Conservation (phyloP, 2,329 filamentous ascomycete genomes). For the Gnomoniopsis smithogilvyi region DNA sequence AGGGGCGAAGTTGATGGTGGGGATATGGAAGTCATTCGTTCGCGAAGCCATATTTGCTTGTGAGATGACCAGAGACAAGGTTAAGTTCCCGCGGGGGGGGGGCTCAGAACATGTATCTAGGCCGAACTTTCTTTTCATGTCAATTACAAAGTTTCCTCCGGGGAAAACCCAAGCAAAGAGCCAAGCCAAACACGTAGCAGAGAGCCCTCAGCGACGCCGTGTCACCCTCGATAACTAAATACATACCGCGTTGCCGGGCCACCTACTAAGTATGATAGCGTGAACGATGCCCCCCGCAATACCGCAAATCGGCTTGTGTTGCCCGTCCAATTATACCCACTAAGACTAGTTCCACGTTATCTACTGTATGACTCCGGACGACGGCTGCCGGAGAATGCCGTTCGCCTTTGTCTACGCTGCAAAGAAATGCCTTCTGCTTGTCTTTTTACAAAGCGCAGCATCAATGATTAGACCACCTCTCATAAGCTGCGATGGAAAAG, state of each 20-base stretch:
- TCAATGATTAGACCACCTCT: too few species aligned
- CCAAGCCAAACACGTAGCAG: not conserved
- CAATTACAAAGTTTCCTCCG: too few species aligned
- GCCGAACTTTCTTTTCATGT: not conserved
- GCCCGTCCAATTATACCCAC: not conserved
- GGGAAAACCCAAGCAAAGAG: too few species aligned
- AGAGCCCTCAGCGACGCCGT: not conserved
- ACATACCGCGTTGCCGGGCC: not conserved
- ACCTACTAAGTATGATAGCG: not conserved
- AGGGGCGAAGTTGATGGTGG: constrained; percentile 31
- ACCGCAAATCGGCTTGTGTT: not conserved
- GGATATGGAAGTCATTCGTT: constrained; percentile 21
- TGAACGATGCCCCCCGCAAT: not conserved
- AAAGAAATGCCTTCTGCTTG: not conserved
- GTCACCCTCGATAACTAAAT: not conserved
- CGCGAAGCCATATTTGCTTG: not conserved
- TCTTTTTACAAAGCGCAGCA: too few species aligned
- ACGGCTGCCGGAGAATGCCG: constrained; percentile 2
- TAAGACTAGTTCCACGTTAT: not conserved
- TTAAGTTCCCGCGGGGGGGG: not conserved
- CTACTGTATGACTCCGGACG: too few species aligned
- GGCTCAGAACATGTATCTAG: not conserved
- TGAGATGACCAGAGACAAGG: not conserved
- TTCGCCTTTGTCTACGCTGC: not conserved
- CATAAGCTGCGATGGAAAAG: too few species aligned